Base-by-base conservation (phyloP, 176 grass and related monocot species). In the Microstegium vimineum region DNA sequence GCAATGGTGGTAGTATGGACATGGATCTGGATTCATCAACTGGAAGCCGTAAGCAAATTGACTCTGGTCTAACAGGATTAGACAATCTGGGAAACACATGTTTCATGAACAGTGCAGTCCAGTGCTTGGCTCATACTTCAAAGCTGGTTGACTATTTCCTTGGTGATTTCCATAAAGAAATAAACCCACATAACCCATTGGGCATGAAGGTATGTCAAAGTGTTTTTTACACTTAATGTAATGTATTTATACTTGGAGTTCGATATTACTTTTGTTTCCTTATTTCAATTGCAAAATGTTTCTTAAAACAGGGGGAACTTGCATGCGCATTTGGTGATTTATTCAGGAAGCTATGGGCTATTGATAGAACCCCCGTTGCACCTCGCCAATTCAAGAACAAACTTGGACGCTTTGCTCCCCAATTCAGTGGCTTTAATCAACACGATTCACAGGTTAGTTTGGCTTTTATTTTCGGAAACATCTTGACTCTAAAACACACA, bases 21-120 rank as follows among this genome's bases (percentile, higher is more conserved):
- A 80, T 74, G 84, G 79, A 86, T 78, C 61, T 75, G 11, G 85
- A 90, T 76, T 93, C 88, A 65, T 92, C 85, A 46, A 70, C 56
- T 81, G 86, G 84, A 75, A 90, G 64, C 40, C 72, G 37, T 41
- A 91, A 88, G 76, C 74, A 85, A 89, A 86, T 87, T 86, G 92
- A 90, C 35, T 89, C 75, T 62, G 95, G 95, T 61, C 87, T 98
- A 82, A 87, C 67, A 73, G 95, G 92, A 74, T 68, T 98, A 75
- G 92, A 98, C 66, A 98, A 95, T 85, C 90, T 95, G 68, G 95
- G 95, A 75, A 98, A 98, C 84, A 98, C 95, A 76, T 98, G 95
- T 79, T 98, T 93, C 80, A 95, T 98, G 96, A 98, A 98, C 79
- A 98, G 96, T 83, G 92, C 93, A 66, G 69, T 98, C 18, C 96